Evolutionary conservation across 1,284 basidiomycete genomes (phyloP).

Genomic region (Ustilago crameri): DNA sequence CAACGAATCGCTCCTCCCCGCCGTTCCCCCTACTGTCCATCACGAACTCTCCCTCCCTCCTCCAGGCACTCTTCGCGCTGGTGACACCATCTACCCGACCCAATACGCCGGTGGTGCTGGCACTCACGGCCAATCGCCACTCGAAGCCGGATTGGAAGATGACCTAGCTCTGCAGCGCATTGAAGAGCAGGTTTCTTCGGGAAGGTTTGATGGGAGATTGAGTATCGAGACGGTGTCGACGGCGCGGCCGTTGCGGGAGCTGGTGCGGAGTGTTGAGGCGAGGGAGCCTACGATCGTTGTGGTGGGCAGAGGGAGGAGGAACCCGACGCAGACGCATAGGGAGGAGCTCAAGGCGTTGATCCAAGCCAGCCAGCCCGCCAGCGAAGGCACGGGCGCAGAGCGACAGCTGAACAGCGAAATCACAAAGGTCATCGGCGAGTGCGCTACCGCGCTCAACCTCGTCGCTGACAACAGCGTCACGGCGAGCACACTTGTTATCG

Average conservation of each 20-base stretch:
- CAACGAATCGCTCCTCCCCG: constrained; percentile 37
- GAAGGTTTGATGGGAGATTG: constrained; percentile 24
- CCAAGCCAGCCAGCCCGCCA: constrained; percentile 9
- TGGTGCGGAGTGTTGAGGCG: constrained; percentile 26
- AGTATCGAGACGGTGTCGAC: constrained; percentile 25
- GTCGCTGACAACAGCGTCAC: constrained; percentile 4
- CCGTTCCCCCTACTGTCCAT: constrained; percentile 56
- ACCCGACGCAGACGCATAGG: constrained; percentile 59
- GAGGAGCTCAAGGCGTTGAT: constrained; percentile 54
- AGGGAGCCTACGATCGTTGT: constrained; percentile 50
- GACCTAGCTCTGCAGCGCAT: constrained; percentile 51
- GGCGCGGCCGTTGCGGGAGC: constrained; percentile 36
- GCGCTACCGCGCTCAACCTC: constrained; percentile 52
- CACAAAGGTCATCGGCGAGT: constrained; percentile 61
- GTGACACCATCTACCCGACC: constrained; percentile 58
- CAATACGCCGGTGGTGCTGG: constrained; percentile 15
- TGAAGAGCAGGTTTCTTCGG: constrained; percentile 39
- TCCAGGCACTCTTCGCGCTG: constrained; percentile 9
- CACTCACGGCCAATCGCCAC: constrained; percentile 20
- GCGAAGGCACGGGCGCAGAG: constrained; percentile 26
- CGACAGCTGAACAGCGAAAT: constrained; percentile 55
- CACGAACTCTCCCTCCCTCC: constrained; percentile 44
- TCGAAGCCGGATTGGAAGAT: constrained; percentile 59
- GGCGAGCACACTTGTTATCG: constrained; percentile 53
- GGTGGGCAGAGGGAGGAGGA: constrained; percentile 53